A percentile compares a stretch with the other conserved stretches of the same genome.
Conservation (phyloP, 2,329 filamentous ascomycete genomes). For the Talaromyces albobiverticillius region DNA sequence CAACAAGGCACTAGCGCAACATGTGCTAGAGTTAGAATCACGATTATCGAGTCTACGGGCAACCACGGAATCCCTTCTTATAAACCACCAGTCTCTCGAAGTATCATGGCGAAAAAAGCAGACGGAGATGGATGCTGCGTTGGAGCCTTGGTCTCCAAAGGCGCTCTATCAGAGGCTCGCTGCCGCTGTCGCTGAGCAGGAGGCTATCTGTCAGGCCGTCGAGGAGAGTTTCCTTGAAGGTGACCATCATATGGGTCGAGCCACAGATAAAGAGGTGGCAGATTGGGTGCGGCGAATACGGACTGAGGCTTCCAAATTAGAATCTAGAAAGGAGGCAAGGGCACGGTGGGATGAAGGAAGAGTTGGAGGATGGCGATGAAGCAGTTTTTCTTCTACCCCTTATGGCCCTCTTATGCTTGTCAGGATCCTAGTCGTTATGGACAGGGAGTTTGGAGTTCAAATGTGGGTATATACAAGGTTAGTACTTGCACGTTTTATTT, state of each 20-base stretch:
- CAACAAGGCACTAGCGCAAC: conserved; percentile 67
- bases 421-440: neutral
- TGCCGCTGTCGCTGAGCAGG: conserved; percentile 78
- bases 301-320: conserved; percentile 74
- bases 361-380: conserved; percentile 87
- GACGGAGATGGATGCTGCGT: conserved; percentile 78
- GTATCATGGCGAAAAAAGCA: conserved; percentile 91
- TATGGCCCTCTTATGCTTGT: no score
- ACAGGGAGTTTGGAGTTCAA: neutral
- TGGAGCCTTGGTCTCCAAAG: conserved; percentile 81
- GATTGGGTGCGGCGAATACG: conserved; percentile 83
- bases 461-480: neutral
- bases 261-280: conserved; percentile 74
- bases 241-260: conserved; percentile 46
- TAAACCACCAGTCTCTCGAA: conserved; percentile 81
- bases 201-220: conserved; percentile 72
- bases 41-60: conserved; percentile 57
- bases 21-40: conserved; percentile 40
- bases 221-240: conserved; percentile 90
- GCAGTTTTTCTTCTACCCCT: neutral
- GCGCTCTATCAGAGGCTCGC: conserved; percentile 79
- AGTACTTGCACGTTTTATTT: neutral
- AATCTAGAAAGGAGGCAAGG: conserved; percentile 79
- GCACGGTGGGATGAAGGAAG: conserved; percentile 94
- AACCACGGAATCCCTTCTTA: conserved; percentile 73